Conservation (phyloP, 2,329 filamentous ascomycete species). For the Paecilomyces formosus region DNA sequence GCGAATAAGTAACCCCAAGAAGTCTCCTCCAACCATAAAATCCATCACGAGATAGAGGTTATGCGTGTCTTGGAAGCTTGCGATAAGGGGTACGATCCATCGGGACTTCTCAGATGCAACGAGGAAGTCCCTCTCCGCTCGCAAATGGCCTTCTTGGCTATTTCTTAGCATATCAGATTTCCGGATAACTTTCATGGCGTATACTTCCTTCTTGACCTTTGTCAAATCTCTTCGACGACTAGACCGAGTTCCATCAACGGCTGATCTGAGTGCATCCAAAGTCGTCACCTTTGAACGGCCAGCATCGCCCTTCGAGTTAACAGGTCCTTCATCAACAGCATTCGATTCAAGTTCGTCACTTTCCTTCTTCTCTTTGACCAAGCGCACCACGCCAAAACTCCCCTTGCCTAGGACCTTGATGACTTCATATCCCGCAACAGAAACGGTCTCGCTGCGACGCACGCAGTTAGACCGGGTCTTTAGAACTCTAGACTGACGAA, state of each 20-base stretch:
- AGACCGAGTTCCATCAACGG: conserved; percentile 14
- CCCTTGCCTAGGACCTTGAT: conserved; percentile 83
- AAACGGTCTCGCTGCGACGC: conserved; percentile 41
- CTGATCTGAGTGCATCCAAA: conserved; percentile 13
- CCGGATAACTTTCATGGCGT: conserved; percentile 94
- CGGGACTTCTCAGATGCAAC: conserved; percentile 79
- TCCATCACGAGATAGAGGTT: conserved; percentile 95
- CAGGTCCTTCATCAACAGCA: conserved; percentile 9
- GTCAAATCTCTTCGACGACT: conserved; percentile 22
- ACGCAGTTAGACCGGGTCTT: conserved; percentile 51
- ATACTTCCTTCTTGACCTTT: conserved; percentile 53
- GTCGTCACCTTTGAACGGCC: conserved; percentile 9
- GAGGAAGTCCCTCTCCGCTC: conserved; percentile 86
- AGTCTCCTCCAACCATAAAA: conserved; percentile 95
- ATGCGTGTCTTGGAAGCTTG: conserved; percentile 78
- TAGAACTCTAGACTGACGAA: conserved; percentile 65
- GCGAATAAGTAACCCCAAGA: conserved; percentile 76
- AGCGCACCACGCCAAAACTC: conserved; percentile 84
- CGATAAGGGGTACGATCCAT: conserved; percentile 82
- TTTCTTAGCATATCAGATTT: conserved; percentile 90
- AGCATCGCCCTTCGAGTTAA: conserved; percentile 5
- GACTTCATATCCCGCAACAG: conserved; percentile 64
- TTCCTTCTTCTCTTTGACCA: conserved; percentile 61
- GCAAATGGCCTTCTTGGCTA: conserved; percentile 84
- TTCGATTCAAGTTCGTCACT: neutral